phyloP scores from a whole-genome alignment of 2,329 filamentous ascomycete genomes.

The Erysiphe pulchra region DNA sequence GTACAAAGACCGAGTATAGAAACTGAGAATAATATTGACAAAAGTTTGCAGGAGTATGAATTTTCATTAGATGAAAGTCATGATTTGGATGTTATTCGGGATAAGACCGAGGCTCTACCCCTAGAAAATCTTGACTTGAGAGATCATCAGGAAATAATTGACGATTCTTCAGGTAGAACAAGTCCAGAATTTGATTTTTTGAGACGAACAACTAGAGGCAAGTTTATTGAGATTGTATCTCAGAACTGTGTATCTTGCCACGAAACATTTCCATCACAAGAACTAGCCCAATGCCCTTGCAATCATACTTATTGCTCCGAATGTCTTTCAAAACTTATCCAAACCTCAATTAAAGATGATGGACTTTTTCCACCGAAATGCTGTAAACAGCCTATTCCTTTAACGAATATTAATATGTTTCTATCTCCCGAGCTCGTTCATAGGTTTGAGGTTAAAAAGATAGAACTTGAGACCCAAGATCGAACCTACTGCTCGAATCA shows the following conservation, averaged over 20 bases:
- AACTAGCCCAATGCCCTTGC: slow-evolving; percentile 14
- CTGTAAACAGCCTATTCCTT: slow-evolving; percentile 19
- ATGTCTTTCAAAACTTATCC: slow-evolving; percentile 23
- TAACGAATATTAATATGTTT: slow-evolving; percentile 14
- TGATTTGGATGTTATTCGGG: not conserved
- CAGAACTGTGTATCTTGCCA: slow-evolving; percentile 4
- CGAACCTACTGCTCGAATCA: slow-evolving; percentile 23
- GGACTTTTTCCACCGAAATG: slow-evolving; percentile 28
- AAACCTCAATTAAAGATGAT: slow-evolving; percentile 20
- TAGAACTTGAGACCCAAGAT: slow-evolving; percentile 22
- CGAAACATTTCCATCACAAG: slow-evolving; percentile 2
- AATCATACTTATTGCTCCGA: slow-evolving; percentile 24
- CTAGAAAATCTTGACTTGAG: too few relatives aligned
- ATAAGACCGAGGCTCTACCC: too few relatives aligned
- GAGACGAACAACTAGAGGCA: not conserved
- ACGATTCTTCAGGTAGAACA: not conserved
- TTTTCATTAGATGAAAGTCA: not conserved
- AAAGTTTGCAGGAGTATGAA: slow-evolving; percentile 4
- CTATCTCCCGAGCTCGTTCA: slow-evolving; percentile 15
- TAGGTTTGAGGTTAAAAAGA: slow-evolving; percentile 18
- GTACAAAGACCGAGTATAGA: not conserved
- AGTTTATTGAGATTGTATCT: not conserved
- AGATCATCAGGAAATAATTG: not conserved
- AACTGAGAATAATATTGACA: not conserved
- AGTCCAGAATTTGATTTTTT: slow-evolving; percentile 1